These are phyloP conservation scores for Blastobotrys indianensis DNA, from an alignment of 1,139 yeast genomes.

Conservation along the genomic window DNA sequence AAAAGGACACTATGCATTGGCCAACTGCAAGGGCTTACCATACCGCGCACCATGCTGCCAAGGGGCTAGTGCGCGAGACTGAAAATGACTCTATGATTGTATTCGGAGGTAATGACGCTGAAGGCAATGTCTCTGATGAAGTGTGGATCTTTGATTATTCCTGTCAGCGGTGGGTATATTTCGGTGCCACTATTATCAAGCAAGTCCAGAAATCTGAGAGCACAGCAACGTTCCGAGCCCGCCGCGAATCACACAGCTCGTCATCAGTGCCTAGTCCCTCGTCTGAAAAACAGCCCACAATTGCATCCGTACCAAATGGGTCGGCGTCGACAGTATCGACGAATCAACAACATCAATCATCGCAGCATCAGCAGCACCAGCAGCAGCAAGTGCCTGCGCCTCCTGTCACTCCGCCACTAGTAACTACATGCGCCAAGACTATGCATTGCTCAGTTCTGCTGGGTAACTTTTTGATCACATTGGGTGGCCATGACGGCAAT, in stretches of 20 bases:
- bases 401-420: slow-evolving; percentile 9
- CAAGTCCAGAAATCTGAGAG: not conserved
- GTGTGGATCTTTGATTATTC: slow-evolving; percentile 21
- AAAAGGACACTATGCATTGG: slow-evolving; percentile 23
- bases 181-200: slow-evolving; percentile 10
- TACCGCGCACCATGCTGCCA: slow-evolving; percentile 18
- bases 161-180: slow-evolving; percentile 16
- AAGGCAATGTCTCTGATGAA: slow-evolving; percentile 18
- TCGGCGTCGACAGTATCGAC: too few species aligned
- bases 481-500: slow-evolving; percentile 26
- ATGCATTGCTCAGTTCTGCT: slow-evolving; percentile 19
- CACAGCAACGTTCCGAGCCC: not conserved
- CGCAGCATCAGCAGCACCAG: not conserved
- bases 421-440: slow-evolving; percentile 15
- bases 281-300: not conserved
- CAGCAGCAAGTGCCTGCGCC: slow-evolving; percentile 5
- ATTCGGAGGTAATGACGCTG: slow-evolving; percentile 21
- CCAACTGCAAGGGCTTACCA: slow-evolving; percentile 23
- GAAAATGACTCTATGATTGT: slow-evolving; percentile 17
- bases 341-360: too few species aligned
- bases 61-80: slow-evolving; percentile 1
- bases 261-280: not conserved
- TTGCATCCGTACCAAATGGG: not conserved
- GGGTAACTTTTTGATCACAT: slow-evolving; percentile 19
- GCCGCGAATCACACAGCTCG: not conserved